These are phyloP conservation scores for Xerocomellus intermedius DNA, from an alignment of 768 basidiomycete species.

Conservation along the genomic window DNA sequence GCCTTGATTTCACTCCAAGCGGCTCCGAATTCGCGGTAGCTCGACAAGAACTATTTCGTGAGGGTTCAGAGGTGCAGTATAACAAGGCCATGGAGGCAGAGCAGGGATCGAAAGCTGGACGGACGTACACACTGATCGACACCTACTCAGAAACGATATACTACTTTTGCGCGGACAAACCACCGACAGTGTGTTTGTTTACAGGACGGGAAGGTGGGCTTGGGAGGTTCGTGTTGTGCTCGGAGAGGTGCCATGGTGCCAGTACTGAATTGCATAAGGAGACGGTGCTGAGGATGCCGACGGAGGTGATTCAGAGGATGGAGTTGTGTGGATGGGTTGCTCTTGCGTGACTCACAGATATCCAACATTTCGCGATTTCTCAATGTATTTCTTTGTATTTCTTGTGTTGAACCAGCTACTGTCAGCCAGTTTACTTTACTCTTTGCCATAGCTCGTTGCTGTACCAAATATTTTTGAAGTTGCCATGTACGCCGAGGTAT, in stretches of 20 bases:
- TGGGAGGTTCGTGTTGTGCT: slow-evolving; percentile 23
- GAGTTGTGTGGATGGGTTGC: neutral
- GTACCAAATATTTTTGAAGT: too few species aligned
- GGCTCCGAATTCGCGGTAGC: slow-evolving; percentile 14
- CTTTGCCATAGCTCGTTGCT: too few species aligned
- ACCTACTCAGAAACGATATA: slow-evolving; percentile 15
- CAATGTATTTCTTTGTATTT: too few species aligned
- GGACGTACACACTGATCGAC: slow-evolving; percentile 18
- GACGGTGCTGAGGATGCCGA: slow-evolving; percentile 21
- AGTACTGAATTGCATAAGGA: slow-evolving; percentile 20
- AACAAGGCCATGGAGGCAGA: neutral
- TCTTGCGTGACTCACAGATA: neutral
- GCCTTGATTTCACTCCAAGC: slow-evolving; percentile 14
- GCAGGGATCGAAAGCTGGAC: neutral
- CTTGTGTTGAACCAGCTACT: too few species aligned
- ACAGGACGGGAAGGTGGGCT: slow-evolving; percentile 22
- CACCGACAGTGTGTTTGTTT: slow-evolving; percentile 22
- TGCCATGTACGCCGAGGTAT: too few species aligned
- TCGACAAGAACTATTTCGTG: neutral
- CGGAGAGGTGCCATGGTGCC: slow-evolving; percentile 10
- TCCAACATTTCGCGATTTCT: too few species aligned
- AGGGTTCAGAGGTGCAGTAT: neutral
- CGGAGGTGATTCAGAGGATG: neutral
- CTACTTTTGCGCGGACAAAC: slow-evolving; percentile 15
- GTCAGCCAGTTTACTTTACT: too few species aligned